Percentiles rank a stretch among this genome's conserved stretches.
phyloP scores from a whole-genome alignment of 2,329 filamentous ascomycete genomes.

The Leptographium radiaticola region DNA sequence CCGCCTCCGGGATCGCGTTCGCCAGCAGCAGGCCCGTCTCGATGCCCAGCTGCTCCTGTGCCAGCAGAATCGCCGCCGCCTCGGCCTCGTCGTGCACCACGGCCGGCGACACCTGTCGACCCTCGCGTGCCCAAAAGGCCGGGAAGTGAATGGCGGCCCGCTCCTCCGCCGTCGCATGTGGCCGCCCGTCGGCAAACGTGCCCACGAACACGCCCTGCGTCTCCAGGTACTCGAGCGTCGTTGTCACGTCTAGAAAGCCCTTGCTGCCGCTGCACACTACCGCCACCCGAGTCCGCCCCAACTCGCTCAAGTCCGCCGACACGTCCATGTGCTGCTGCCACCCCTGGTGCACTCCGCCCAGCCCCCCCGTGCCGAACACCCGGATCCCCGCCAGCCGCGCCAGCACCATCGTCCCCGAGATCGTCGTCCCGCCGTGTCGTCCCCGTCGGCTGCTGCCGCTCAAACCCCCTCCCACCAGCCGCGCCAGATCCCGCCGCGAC shows the following conservation, averaged over 20 bases:
- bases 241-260: constrained; percentile 83
- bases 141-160: constrained; percentile 66
- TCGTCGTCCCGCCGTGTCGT: constrained; percentile 82
- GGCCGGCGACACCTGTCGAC: constrained; percentile 65
- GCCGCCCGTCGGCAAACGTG: constrained; percentile 76
- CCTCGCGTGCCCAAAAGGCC: constrained; percentile 84
- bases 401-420: constrained; percentile 85
- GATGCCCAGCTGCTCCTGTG: constrained; percentile 59
- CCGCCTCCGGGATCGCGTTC: constrained; percentile 66
- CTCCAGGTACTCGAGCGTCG: constrained; percentile 69
- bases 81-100: constrained; percentile 64
- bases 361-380: constrained; percentile 86
- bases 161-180: constrained; percentile 13
- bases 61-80: constrained; percentile 78
- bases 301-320: constrained; percentile 87
- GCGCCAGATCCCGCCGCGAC: constrained; percentile 76
- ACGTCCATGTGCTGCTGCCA: constrained; percentile 82
- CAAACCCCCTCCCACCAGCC: constrained; percentile 35
- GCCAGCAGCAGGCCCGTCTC: constrained; percentile 76
- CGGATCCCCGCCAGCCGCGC: constrained; percentile 77
- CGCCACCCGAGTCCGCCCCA: constrained; percentile 77
- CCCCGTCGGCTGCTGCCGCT: constrained; percentile 26
- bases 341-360: constrained; percentile 87
- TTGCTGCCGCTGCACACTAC: constrained; percentile 89
- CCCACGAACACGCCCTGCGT: constrained; percentile 68